Evolutionary conservation across 1,284 basidiomycete genomes (phyloP).

Genomic region (Papiliotrema laurentii): DNA sequence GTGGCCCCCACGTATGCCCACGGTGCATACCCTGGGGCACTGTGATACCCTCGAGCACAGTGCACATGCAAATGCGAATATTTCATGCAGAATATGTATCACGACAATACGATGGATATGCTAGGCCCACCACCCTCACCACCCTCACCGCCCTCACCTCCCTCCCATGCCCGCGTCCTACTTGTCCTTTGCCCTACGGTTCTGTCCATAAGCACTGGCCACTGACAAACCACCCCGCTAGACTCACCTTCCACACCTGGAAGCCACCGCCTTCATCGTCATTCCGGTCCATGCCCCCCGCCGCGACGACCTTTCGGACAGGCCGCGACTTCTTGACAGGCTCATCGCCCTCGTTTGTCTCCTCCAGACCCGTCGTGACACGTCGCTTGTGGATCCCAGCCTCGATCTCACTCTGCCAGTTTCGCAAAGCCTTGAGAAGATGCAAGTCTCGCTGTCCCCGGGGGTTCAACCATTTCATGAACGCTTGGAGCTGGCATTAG

Average conservation of each 20-base stretch:
- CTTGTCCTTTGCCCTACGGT: slow-evolving; percentile 3
- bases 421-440: slow-evolving; percentile 70
- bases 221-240: not conserved
- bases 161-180: too few relatives aligned
- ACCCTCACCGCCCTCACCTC: too few relatives aligned
- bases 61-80: too few relatives aligned
- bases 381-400: slow-evolving; percentile 59
- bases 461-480: slow-evolving; percentile 82
- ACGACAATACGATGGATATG: too few relatives aligned
- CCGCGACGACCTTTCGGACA: slow-evolving; percentile 17
- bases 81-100: too few relatives aligned
- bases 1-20: too few relatives aligned
- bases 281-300: slow-evolving; percentile 11
- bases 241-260: slow-evolving; percentile 34
- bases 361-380: slow-evolving; percentile 27
- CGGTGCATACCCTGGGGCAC: too few relatives aligned
- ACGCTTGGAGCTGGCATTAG: slow-evolving; percentile 64
- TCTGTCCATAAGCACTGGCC: not conserved
- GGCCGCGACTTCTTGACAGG: slow-evolving; percentile 11
- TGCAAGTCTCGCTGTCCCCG: slow-evolving; percentile 84
- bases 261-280: slow-evolving; percentile 28
- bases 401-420: slow-evolving; percentile 81
- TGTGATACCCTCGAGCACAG: too few relatives aligned
- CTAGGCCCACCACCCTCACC: too few relatives aligned
- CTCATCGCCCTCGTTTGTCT: slow-evolving; percentile 14